phyloP scores from a whole-genome alignment of 805 yeast species.

The Candida qinlingensis region DNA sequence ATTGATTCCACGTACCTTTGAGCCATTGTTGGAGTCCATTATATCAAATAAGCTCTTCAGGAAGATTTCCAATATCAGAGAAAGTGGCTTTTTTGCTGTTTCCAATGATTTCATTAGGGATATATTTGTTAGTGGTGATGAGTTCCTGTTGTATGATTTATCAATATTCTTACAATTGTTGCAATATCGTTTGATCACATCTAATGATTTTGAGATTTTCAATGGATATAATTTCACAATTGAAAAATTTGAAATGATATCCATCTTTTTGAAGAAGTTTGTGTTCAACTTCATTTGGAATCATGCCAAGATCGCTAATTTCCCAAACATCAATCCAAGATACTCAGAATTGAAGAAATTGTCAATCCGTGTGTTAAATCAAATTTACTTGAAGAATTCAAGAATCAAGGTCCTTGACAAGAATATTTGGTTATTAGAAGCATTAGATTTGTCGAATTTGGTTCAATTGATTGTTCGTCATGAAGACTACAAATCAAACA shows the following conservation, averaged over 20 bases:
- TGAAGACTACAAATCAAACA: slow-evolving; percentile 31
- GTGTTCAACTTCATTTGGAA: slow-evolving; percentile 47
- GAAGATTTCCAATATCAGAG: slow-evolving; percentile 5
- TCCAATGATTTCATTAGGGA: slow-evolving; percentile 1
- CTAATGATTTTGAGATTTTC: slow-evolving; percentile 60
- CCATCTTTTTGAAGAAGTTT: slow-evolving; percentile 43
- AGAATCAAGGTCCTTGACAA: slow-evolving; percentile 46
- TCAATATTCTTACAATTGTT: slow-evolving; percentile 54
- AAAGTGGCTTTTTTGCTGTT: slow-evolving; percentile 8
- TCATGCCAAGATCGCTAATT: slow-evolving; percentile 8
- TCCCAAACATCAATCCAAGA: neutral
- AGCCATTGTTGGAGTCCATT: slow-evolving; percentile 28
- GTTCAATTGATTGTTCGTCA: slow-evolving; percentile 35
- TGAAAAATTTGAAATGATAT: slow-evolving; percentile 33
- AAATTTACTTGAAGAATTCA: slow-evolving; percentile 61
- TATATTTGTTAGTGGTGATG: slow-evolving; percentile 3
- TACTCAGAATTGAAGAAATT: slow-evolving; percentile 25
- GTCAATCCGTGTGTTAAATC: slow-evolving; percentile 53
- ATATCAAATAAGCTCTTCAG: slow-evolving; percentile 16
- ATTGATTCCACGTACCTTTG: slow-evolving; percentile 35
- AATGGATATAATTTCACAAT: slow-evolving; percentile 33
- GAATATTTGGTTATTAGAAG: slow-evolving; percentile 48
- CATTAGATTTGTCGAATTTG: slow-evolving; percentile 31
- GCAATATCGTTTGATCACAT: slow-evolving; percentile 60
- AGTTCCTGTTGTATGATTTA: slow-evolving; percentile 30